Percentiles rank a stretch among this genome's conserved stretches.
Evolutionary conservation across 164 flowering plant genomes (phyloP).

Genomic region (Cinnamomum micranthum): DNA sequence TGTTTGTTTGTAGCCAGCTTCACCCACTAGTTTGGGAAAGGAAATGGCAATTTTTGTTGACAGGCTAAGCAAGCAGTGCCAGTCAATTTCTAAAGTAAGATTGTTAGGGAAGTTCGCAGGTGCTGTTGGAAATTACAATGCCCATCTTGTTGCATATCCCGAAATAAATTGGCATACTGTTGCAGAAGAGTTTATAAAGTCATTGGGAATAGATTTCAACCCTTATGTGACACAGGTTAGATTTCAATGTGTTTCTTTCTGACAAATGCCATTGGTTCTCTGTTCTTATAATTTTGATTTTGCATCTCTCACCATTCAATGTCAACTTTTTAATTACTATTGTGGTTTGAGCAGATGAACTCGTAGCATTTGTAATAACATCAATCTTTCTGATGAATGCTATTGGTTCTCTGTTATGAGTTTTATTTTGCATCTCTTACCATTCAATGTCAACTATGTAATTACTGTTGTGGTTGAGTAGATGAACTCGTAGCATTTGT

Average conservation of each 20-base stretch:
- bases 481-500: neutral
- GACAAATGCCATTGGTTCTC: neutral
- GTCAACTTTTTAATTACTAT: neutral
- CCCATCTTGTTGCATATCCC: conserved; percentile 91
- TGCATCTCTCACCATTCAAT: neutral
- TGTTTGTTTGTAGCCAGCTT: conserved; percentile 58
- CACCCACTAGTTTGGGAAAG: conserved; percentile 93
- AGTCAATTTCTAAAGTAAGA: conserved; percentile 45
- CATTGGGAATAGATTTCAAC: conserved; percentile 82
- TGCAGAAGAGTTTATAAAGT: conserved; percentile 82
- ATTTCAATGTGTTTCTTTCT: neutral
- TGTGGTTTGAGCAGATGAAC: neutral
- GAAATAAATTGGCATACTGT: conserved; percentile 64
- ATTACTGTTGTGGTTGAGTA: neutral
- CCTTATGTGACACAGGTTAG: conserved; percentile 90
- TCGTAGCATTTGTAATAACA: neutral
- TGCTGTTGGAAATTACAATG: conserved; percentile 95
- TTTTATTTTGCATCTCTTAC: neutral
- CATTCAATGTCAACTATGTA: neutral
- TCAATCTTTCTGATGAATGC: neutral
- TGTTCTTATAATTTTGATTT: neutral
- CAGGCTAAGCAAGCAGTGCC: conserved; percentile 65
- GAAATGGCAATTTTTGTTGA: conserved; percentile 81
- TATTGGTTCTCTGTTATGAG: too few relatives aligned
- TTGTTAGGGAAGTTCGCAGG: conserved; percentile 93